phyloP scores from a whole-genome alignment of 768 basidiomycete species.

The Amanita polypyramis region DNA sequence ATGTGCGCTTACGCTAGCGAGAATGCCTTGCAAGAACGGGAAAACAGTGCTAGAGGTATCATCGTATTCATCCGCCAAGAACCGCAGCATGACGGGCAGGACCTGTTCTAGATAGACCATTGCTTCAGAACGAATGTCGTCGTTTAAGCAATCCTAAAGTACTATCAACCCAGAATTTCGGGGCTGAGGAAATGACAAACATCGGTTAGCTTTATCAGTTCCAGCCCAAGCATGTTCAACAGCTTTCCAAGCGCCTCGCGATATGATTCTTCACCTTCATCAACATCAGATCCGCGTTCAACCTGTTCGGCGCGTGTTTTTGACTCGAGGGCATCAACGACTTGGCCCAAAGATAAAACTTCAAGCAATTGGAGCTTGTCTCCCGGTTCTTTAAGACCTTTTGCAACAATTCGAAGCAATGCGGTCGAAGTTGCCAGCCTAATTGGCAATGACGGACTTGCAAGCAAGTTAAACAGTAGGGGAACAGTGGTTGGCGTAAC shows the following conservation, averaged over 20 bases:
- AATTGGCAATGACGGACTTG: conserved; percentile 67
- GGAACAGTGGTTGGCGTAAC: conserved; percentile 85
- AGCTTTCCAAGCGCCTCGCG: conserved; percentile 82
- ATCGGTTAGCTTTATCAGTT: conserved; percentile 77
- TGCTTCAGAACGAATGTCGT: conserved; percentile 56
- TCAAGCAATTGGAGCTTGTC: conserved; percentile 88
- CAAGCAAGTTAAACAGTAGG: conserved; percentile 74
- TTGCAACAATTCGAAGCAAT: conserved; percentile 73
- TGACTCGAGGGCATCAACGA: conserved; percentile 70
- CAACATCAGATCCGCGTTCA: conserved; percentile 57
- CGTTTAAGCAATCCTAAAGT: conserved; percentile 46
- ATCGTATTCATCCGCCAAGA: conserved; percentile 85
- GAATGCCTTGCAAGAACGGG: conserved; percentile 64
- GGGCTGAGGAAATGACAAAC: conserved; percentile 27
- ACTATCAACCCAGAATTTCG: background rate
- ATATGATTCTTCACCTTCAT: conserved; percentile 84
- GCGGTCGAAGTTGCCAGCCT: conserved; percentile 78
- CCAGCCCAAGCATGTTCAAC: conserved; percentile 71
- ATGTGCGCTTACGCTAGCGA: conserved; percentile 51
- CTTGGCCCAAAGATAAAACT: conserved; percentile 76
- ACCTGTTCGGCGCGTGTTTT: conserved; percentile 61
- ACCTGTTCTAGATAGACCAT: conserved; percentile 50
- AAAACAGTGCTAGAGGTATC: conserved; percentile 84
- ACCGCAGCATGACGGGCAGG: conserved; percentile 75
- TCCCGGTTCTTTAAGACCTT: conserved; percentile 84